phyloP scores from a whole-genome alignment of 164 flowering plant species.

The Magnolia changhungtana region DNA sequence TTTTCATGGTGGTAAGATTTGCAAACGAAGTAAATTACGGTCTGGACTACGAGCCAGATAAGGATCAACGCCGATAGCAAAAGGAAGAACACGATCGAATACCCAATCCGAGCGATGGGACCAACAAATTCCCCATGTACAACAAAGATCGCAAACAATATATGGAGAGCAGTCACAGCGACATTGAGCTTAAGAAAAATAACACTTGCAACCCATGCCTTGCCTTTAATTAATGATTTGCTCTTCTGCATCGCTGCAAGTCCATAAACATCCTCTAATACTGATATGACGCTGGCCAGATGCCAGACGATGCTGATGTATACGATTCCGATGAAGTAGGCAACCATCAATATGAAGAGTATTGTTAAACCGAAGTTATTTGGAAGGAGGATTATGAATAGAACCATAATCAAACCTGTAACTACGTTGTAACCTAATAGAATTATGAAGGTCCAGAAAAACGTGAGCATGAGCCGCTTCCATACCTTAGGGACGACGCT shows the following conservation, averaged over 20 bases:
- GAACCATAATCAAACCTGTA: constrained; percentile 2
- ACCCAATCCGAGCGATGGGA: constrained; percentile 6
- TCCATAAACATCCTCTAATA: constrained; percentile 53
- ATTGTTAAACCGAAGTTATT: neutral
- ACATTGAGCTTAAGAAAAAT: constrained; percentile 27
- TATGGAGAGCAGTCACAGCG: neutral
- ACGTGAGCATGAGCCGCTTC: constrained; percentile 55
- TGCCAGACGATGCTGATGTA: constrained; percentile 54
- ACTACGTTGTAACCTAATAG: constrained; percentile 32
- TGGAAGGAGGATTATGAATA: constrained; percentile 3
- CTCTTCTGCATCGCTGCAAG: constrained; percentile 56
- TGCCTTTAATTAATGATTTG: constrained; percentile 50
- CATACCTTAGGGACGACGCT: constrained; percentile 54
- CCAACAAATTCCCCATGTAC: constrained; percentile 18
- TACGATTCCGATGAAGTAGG: constrained; percentile 37
- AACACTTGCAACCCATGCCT: constrained; percentile 19
- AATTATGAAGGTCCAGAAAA: constrained; percentile 31
- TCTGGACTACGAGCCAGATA: constrained; percentile 35
- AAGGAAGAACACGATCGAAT: constrained; percentile 22
- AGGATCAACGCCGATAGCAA: constrained; percentile 26
- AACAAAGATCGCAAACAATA: constrained; percentile 29
- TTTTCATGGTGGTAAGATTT: constrained; percentile 57
- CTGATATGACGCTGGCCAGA: constrained; percentile 60
- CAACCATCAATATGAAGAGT: constrained; percentile 14
- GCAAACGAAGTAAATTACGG: constrained; percentile 52